These are phyloP conservation scores for Yamadazyma membranifaciens DNA, from an alignment of 1,139 yeast species.

Conservation along the genomic window DNA sequence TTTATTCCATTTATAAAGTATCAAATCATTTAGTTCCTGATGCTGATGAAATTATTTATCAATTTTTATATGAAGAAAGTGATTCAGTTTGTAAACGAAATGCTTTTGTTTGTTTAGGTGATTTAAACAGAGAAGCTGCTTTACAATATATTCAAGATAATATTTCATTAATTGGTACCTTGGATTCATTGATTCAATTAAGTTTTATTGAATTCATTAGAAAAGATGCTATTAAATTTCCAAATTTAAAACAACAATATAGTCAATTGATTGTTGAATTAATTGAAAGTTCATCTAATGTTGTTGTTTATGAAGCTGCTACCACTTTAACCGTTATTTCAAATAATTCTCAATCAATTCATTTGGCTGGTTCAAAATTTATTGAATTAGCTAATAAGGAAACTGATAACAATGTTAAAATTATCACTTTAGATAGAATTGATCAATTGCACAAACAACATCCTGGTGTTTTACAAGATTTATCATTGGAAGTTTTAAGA, in stretches of 20 bases:
- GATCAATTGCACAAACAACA: conserved; percentile 69
- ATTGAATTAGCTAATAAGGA: conserved; percentile 89
- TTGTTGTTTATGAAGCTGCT: conserved; percentile 92
- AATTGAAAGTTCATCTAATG: conserved; percentile 67
- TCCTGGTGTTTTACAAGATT: conserved; percentile 84
- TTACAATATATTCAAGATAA: conserved; percentile 77
- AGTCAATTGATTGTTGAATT: conserved; percentile 70
- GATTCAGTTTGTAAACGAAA: conserved; percentile 96
- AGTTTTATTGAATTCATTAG: conserved; percentile 91
- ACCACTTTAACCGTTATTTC: conserved; percentile 77
- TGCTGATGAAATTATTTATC: conserved; percentile 79
- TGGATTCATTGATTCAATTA: conserved; percentile 84
- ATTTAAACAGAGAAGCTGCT: conserved; percentile 82
- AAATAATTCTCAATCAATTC: conserved; percentile 62
- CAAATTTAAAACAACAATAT: conserved; percentile 69
- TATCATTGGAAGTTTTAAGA: conserved; percentile 82
- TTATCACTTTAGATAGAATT: conserved; percentile 86
- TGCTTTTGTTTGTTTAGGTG: conserved; percentile 87
- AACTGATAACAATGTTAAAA: conserved; percentile 89
- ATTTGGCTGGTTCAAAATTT: conserved; percentile 78
- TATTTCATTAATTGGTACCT: conserved; percentile 56
- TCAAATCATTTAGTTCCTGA: conserved; percentile 90
- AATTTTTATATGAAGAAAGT: conserved; percentile 75
- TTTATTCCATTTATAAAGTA: conserved; percentile 77
- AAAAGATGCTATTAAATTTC: conserved; percentile 66